Evolutionary conservation across 352 stramenopile species (phyloP).

Genomic region (Vaucheria bursata): DNA sequence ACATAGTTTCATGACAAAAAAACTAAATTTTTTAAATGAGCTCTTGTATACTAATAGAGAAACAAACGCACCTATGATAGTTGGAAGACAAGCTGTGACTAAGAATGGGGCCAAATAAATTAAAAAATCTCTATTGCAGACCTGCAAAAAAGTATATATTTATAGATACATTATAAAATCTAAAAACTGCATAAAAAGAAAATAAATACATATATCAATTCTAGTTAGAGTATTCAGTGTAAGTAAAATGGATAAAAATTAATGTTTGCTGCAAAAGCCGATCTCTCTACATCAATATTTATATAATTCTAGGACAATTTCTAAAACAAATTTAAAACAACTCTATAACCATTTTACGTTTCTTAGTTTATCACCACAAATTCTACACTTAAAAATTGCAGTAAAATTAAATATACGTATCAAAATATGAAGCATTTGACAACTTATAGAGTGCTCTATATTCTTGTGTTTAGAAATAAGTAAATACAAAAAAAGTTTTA

Average conservation of each 20-base stretch:
- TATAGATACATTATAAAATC: not conserved
- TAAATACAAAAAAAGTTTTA: not conserved
- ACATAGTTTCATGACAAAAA: too few relatives aligned
- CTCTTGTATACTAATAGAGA: too few relatives aligned
- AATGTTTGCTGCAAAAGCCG: too few relatives aligned
- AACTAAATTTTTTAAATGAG: too few relatives aligned
- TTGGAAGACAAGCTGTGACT: not conserved
- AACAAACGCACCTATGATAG: not conserved
- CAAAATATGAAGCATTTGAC: too few relatives aligned
- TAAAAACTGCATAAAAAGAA: not conserved
- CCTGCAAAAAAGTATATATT: not conserved
- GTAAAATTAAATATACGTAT: not conserved
- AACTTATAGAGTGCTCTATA: too few relatives aligned
- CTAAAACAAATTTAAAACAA: too few relatives aligned
- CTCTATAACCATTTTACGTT: too few relatives aligned
- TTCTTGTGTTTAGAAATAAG: not conserved
- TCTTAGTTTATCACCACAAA: too few relatives aligned
- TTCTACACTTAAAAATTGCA: not conserved
- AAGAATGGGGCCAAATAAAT: not conserved
- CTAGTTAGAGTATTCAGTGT: not conserved
- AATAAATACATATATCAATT: not conserved
- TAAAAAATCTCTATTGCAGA: not conserved
- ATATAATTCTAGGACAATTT: too few relatives aligned
- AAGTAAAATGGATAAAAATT: too few relatives aligned
- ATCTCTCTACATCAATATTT: too few relatives aligned